A percentile compares a stretch with the other conserved stretches of the same genome.
Conservation (phyloP, 805 yeast species). For the Myxozyma mucilagina region DNA sequence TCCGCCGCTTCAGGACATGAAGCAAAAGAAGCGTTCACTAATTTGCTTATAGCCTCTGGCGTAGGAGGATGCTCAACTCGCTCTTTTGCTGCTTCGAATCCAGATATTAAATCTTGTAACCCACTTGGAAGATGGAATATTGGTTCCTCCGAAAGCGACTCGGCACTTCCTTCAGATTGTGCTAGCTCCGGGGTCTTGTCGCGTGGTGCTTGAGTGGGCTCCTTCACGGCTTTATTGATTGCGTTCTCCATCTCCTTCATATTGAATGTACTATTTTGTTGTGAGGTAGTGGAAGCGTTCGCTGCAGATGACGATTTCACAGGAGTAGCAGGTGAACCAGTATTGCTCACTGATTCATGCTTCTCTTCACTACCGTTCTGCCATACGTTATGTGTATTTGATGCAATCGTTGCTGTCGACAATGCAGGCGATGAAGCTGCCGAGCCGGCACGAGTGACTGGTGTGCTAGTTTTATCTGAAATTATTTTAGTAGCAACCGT, state of each 20-base stretch:
- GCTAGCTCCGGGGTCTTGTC: slow-evolving; percentile 22
- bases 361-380: slow-evolving; percentile 4
- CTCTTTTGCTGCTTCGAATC: slow-evolving; percentile 45
- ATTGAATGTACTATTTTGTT: slow-evolving; percentile 2
- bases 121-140: slow-evolving; percentile 43
- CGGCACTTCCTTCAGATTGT: slow-evolving; percentile 21
- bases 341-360: not conserved
- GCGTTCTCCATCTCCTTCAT: slow-evolving; percentile 27
- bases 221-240: slow-evolving; percentile 2
- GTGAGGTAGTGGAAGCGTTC: not conserved
- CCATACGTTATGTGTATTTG: slow-evolving; percentile 19
- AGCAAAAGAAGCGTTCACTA: slow-evolving; percentile 73
- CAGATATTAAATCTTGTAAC: slow-evolving; percentile 42
- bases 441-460: not conserved
- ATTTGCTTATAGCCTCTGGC: slow-evolving; percentile 53
- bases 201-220: slow-evolving; percentile 1
- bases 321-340: not conserved
- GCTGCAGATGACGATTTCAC: not conserved
- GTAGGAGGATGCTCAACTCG: slow-evolving; percentile 56
- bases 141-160: slow-evolving; percentile 24
- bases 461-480: slow-evolving; percentile 26
- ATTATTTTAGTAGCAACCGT: slow-evolving; percentile 26
- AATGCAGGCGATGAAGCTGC: slow-evolving; percentile 28
- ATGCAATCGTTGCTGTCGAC: slow-evolving; percentile 26
- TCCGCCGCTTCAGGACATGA: slow-evolving; percentile 94